Base-by-base conservation (phyloP, 192 early-diverging fungal species). In the Entomortierella chlamydospora region DNA sequence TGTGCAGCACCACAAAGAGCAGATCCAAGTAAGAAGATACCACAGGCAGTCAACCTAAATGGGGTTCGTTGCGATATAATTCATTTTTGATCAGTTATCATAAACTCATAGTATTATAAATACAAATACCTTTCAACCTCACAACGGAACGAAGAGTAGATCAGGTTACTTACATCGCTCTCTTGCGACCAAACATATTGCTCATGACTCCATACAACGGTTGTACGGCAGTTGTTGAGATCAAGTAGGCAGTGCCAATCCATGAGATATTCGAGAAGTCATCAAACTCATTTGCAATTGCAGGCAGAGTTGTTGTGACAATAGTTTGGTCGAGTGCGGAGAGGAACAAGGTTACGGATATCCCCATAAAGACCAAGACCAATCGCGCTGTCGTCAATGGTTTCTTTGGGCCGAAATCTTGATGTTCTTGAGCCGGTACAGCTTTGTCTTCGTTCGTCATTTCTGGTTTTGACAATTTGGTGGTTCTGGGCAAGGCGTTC, bases 241-340 rank as follows among this genome's bases (percentile, higher is more conserved):
- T 74, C 47, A 91, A 69, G 43, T 89, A 92, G 23, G 84, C 83
- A 26, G 85, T 86, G 28, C 89, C 92, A 49, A 95, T 87, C 93
- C 94, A 95, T 0, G 90, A 80, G 25, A 90, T 83, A 55, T 86
- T 81, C 22, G 80, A 73, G 10, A 86, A 72, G 0, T 87, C 69
- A 23, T 87, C 64, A 55, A 88, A 87, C 1, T 87, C 67, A 15
- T 72, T 64, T 39, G 82, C 70, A 33, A 90, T 88, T 8, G 53
- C 64, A 4, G 88, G 88, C 37, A 90, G 66, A 61, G 83, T 83
- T 0, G 82, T 86, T 13, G 81, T 70, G 51, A 90, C 84, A 30
- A 90, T 88, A 1, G 88, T 87, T 52, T 77, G 83, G 73, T 87
- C 87, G 4, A 86, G 79, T 1, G 82, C 78, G 15, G 82, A 76